Evolutionary conservation across 495 filamentous ascomycete genomes (phyloP).

Genomic region (Lentithecium fluviatile): DNA sequence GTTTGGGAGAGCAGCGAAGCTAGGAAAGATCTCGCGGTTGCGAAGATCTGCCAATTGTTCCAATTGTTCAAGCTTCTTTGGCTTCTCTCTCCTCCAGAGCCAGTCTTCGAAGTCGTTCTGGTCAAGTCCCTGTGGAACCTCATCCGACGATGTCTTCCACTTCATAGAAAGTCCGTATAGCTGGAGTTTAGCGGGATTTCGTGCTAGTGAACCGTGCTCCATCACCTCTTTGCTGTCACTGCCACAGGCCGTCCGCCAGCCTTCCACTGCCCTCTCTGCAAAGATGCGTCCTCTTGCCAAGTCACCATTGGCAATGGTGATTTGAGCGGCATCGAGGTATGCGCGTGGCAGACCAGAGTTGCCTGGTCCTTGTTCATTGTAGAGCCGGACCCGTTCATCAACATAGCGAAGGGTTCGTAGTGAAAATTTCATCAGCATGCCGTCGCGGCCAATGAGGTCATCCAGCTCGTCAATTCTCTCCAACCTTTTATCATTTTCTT

Average conservation of each 20-base stretch:
- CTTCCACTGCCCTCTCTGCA: slow-evolving; percentile 26
- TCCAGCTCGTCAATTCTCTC: slow-evolving; percentile 17
- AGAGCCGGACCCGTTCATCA: slow-evolving; percentile 24
- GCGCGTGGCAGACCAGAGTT: slow-evolving; percentile 19
- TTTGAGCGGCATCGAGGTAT: slow-evolving; percentile 25
- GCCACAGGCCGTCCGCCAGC: slow-evolving; percentile 27
- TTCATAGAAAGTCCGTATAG: slow-evolving; percentile 33
- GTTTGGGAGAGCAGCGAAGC: slow-evolving; percentile 38
- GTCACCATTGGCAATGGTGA: slow-evolving; percentile 27
- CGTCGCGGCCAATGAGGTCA: slow-evolving; percentile 17
- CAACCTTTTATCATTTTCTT: slow-evolving; percentile 22
- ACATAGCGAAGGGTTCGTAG: slow-evolving; percentile 27
- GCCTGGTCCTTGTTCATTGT: slow-evolving; percentile 23
- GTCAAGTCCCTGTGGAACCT: slow-evolving; percentile 35
- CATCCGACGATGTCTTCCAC: slow-evolving; percentile 37
- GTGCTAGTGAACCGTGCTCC: slow-evolving; percentile 21
- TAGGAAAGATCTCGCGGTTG: slow-evolving; percentile 35
- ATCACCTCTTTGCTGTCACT: slow-evolving; percentile 29
- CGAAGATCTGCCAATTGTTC: slow-evolving; percentile 33
- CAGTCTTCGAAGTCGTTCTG: slow-evolving; percentile 39
- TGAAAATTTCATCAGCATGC: slow-evolving; percentile 19
- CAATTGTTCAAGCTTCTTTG: slow-evolving; percentile 23
- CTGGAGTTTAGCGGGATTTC: slow-evolving; percentile 31
- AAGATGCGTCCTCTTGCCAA: slow-evolving; percentile 29
- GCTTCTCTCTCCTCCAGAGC: slow-evolving; percentile 36